phyloP scores from a whole-genome alignment of 2,329 filamentous ascomycete genomes.

The Xylariaceae sp. region DNA sequence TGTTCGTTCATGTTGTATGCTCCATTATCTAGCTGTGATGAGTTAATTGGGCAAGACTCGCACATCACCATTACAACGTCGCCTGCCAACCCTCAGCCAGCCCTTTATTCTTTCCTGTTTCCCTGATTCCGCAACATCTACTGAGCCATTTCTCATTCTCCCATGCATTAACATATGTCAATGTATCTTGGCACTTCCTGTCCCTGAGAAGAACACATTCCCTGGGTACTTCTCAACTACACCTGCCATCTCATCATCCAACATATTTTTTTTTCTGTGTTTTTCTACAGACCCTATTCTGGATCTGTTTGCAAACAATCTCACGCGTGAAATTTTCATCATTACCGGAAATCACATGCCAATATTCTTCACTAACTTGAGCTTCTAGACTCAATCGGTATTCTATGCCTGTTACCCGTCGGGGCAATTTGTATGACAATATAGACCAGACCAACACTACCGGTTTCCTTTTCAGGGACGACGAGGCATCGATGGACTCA shows the following conservation, averaged over 20 bases:
- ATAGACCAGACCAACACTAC: conserved; percentile 85
- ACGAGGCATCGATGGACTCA: conserved; percentile 65
- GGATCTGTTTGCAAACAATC: too few species aligned
- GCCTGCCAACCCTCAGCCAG: background rate
- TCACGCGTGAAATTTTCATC: too few species aligned
- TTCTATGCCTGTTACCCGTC: conserved; percentile 85
- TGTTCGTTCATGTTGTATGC: too few species aligned
- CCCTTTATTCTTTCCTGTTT: too few species aligned
- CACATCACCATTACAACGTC: background rate
- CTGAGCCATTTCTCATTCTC: too few species aligned
- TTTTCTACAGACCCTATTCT: background rate
- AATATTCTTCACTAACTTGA: conserved; percentile 15
- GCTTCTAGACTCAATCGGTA: conserved; percentile 76
- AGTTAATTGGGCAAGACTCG: background rate
- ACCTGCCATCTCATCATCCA: background rate
- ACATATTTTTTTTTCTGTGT: too few species aligned
- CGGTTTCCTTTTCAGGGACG: conserved; percentile 83
- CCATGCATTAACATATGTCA: background rate
- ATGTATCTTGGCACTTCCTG: too few species aligned
- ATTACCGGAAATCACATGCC: too few species aligned
- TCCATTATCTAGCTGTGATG: background rate
- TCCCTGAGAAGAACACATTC: background rate
- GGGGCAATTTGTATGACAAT: conserved; percentile 68
- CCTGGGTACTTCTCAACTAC: background rate
- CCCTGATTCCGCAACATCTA: background rate